Evolutionary conservation across 768 basidiomycete species (phyloP), one percentile per base, ranked within the genome.

Genomic region (Panellus pusillus): DNA sequence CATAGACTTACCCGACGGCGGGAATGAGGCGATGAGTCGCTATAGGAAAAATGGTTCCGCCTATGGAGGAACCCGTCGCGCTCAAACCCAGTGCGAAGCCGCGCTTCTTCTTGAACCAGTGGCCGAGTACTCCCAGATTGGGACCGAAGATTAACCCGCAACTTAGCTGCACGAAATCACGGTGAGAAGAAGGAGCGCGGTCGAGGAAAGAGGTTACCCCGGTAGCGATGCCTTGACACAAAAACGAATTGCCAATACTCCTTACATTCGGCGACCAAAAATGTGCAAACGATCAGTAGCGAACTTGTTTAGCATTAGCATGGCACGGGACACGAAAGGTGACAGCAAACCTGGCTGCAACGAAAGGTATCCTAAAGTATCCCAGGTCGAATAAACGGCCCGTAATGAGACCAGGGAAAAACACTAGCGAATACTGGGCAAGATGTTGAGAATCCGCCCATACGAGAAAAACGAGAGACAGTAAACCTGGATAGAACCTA

Each of bases 21-120:
- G 73, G 68, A 50, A 86, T 74, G 17, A 87, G 71, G 20, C 72
- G 76, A 18, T 78, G 72, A 3, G 80, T 75, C 5, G 74, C 71
- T 29, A 86, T 79, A 1, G 87, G 87, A 51, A 84, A 81, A 1
- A 84, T 54, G 0, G 80, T 84, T 9, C 87, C 85, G 15, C 86
- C 87, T 3, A 83, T 50, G 3, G 80, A 81, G 0, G 82, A 79
- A 0, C 86, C 84, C 6, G 77, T 63, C 0, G 86, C 79, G 13
- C 72, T 72, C 9, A 87, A 14, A 3, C 83, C 82, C 42, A 84
- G 63, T 0, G 82, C 87, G 4, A 82, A 54, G 0, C 81, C 78
- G 17, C 81, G 72, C 50, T 69, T 74, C 50, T 70, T 77, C 17
- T 77, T 72, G 66, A 87, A 88, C 85, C 86, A 89, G 60, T 88